Percentiles rank a stretch among this genome's conserved stretches.
These are phyloP conservation scores for Elaphomyces granulatus DNA, from an alignment of 495 filamentous ascomycete species.

Conservation along the genomic window DNA sequence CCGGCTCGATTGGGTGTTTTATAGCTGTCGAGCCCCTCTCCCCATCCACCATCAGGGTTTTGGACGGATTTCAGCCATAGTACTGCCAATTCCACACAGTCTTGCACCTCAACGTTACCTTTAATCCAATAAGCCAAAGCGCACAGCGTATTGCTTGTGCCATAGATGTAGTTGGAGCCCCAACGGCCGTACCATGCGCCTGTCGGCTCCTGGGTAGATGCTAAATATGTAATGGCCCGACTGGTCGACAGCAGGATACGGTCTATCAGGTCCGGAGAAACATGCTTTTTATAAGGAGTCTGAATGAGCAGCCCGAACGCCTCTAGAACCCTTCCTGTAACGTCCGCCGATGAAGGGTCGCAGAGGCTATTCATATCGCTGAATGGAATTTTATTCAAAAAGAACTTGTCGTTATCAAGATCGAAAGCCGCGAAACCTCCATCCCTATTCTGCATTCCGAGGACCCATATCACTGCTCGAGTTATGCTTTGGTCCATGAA, in stretches of 20 bases:
- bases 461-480: slow-evolving; percentile 19
- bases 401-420: slow-evolving; percentile 22
- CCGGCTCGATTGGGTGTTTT: slow-evolving; percentile 8
- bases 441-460: slow-evolving; percentile 33
- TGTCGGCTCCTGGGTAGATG: slow-evolving; percentile 10
- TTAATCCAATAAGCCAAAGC: slow-evolving; percentile 9
- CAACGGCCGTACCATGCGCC: slow-evolving; percentile 26
- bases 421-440: slow-evolving; percentile 34
- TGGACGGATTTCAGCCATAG: slow-evolving; percentile 17
- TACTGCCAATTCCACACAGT: slow-evolving; percentile 3
- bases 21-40: slow-evolving; percentile 18
- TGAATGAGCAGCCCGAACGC: slow-evolving; percentile 20
- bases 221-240: slow-evolving; percentile 12
- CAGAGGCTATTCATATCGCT: slow-evolving; percentile 29
- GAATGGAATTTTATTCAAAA: slow-evolving; percentile 28
- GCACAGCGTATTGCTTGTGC: slow-evolving; percentile 22
- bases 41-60: slow-evolving; percentile 25
- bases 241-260: not conserved
- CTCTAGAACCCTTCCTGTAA: slow-evolving; percentile 26
- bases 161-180: slow-evolving; percentile 25
- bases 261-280: not conserved
- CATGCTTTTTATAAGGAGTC: not conserved
- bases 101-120: not conserved
- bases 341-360: slow-evolving; percentile 22
- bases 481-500: slow-evolving; percentile 2